Evolutionary conservation across 345 rosid species (phyloP).

Genomic region (Pistacia vera): DNA sequence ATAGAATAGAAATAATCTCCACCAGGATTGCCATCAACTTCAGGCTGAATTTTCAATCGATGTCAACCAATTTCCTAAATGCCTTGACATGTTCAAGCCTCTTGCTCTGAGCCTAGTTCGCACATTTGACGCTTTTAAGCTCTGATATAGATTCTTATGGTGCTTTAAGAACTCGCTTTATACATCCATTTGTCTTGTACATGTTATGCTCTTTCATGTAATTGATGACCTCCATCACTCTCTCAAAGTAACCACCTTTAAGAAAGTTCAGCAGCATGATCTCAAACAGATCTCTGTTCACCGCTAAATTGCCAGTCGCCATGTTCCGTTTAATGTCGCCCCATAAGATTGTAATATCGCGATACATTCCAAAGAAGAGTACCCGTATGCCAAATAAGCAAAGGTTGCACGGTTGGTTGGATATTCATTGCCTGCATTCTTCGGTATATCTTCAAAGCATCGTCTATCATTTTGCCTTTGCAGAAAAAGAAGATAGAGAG

Average conservation of each 20-base stretch:
- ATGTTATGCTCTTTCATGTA: conserved; percentile 51
- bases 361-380: conserved; percentile 63
- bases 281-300: conserved; percentile 71
- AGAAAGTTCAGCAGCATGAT: conserved; percentile 64
- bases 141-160: conserved; percentile 73
- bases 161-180: conserved; percentile 66
- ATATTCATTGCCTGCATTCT: conserved; percentile 57
- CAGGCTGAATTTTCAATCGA: conserved; percentile 21
- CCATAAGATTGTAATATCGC: conserved; percentile 78
- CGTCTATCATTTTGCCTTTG: conserved; percentile 81
- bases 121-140: conserved; percentile 52
- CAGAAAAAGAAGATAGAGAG: conserved; percentile 81
- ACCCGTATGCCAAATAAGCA: conserved; percentile 50
- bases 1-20: too few relatives aligned
- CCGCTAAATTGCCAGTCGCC: conserved; percentile 31
- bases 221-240: conserved; percentile 74
- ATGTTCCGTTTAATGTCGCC: conserved; percentile 78
- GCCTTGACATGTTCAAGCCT: conserved; percentile 62
- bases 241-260: conserved; percentile 90
- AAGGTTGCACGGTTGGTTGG: conserved; percentile 59
- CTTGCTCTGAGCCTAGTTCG: conserved; percentile 60
- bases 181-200: conserved; percentile 62
- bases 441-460: conserved; percentile 57
- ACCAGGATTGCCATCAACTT: neutral
- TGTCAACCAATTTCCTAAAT: conserved; percentile 67